A percentile compares a stretch with the other conserved stretches of the same genome.
phyloP scores from a whole-genome alignment of 2,329 filamentous ascomycete species.

The Epichloe baconii region DNA sequence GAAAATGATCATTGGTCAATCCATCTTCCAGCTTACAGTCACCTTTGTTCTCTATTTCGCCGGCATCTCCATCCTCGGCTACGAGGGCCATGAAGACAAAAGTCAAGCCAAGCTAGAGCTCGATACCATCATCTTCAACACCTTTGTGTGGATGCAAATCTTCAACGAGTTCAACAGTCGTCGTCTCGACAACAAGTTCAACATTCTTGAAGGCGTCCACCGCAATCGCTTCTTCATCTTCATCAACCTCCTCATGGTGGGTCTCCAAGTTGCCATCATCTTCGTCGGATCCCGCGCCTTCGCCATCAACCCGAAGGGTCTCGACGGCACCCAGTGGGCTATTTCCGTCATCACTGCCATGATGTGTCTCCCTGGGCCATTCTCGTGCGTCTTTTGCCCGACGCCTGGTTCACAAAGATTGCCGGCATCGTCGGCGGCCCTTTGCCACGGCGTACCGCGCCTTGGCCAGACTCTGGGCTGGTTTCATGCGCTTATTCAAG shows the following conservation, averaged over 20 bases:
- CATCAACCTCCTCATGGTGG: conserved; percentile 80
- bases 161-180: conserved; percentile 94
- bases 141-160: conserved; percentile 99
- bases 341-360: conserved; percentile 74
- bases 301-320: conserved; percentile 35
- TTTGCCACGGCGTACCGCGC: conserved; percentile 1
- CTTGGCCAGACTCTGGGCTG: neutral
- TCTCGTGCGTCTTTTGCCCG: conserved; percentile 70
- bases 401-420: conserved; percentile 30
- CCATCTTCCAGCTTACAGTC: conserved; percentile 72
- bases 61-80: conserved; percentile 45
- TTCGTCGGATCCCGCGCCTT: conserved; percentile 65
- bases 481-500: neutral
- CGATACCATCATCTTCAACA: conserved; percentile 73
- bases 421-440: conserved; percentile 2
- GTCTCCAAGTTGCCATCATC: conserved; percentile 78
- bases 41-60: conserved; percentile 69
- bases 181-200: conserved; percentile 86
- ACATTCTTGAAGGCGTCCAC: conserved; percentile 80
- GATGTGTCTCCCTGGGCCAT: conserved; percentile 69
- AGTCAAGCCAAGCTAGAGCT: conserved; percentile 14
- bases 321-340: conserved; percentile 53
- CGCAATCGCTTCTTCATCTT: conserved; percentile 80
- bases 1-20: conserved; percentile 97
- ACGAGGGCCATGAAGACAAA: conserved; percentile 43